Evolutionary conservation across 2,329 filamentous ascomycete species (phyloP).

Genomic region (Zelopaecilomyces penicillatus): DNA sequence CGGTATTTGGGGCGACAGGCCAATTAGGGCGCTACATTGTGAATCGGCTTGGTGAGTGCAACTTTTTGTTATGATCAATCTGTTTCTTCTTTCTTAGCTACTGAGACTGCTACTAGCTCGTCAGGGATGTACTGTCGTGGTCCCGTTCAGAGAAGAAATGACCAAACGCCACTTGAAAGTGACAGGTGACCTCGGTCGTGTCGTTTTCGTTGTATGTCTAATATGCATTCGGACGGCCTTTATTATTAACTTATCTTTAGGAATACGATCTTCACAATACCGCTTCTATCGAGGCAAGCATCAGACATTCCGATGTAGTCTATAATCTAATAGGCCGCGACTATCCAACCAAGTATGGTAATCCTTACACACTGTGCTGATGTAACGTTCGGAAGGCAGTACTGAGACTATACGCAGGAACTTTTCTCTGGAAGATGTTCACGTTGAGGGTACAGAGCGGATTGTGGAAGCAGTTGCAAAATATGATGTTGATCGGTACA

Average conservation of each 20-base stretch:
- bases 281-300: slow-evolving; percentile 89
- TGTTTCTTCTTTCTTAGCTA: no score
- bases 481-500: slow-evolving; percentile 94
- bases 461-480: slow-evolving; percentile 93
- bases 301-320: slow-evolving; percentile 93
- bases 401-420: slow-evolving; percentile 53
- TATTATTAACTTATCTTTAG: slow-evolving; percentile 34
- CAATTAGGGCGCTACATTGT: slow-evolving; percentile 96
- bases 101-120: no score
- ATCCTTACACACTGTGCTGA: neutral
- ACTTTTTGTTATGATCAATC: slow-evolving; percentile 8
- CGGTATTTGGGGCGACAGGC: slow-evolving; percentile 95
- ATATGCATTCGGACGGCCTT: neutral
- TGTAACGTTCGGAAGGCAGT: neutral
- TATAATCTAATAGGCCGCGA: slow-evolving; percentile 93
- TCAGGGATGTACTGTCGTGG: slow-evolving; percentile 86
- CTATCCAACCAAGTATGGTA: slow-evolving; percentile 83
- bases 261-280: slow-evolving; percentile 96
- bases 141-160: slow-evolving; percentile 97
- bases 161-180: slow-evolving; percentile 93
- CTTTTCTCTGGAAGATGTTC: slow-evolving; percentile 85
- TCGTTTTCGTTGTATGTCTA: slow-evolving; percentile 68
- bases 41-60: slow-evolving; percentile 68
- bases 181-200: slow-evolving; percentile 83
- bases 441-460: slow-evolving; percentile 84